phyloP scores from a whole-genome alignment of 2,329 filamentous ascomycete species.

The Fusarium sp. region DNA sequence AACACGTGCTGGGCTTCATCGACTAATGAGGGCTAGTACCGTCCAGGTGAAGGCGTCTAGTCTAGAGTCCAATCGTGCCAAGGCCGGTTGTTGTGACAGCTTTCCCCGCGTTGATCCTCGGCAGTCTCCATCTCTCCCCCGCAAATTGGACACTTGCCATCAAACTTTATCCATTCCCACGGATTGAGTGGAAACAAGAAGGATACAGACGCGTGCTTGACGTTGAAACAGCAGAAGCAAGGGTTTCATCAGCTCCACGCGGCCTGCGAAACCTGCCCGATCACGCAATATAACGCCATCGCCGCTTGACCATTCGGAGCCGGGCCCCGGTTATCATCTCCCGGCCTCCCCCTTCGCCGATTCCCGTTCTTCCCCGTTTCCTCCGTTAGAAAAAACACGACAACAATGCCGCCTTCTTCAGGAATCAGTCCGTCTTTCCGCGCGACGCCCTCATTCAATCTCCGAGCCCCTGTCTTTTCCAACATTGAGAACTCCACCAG shows the following conservation, averaged over 20 bases:
- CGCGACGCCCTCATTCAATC: neutral
- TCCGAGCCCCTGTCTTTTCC: neutral
- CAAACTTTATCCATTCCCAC: neutral
- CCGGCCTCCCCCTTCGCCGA: neutral
- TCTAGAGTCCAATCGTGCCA: neutral
- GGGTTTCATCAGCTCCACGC: neutral
- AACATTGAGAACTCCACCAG: neutral
- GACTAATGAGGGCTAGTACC: neutral
- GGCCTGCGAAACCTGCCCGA: neutral
- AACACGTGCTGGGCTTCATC: neutral
- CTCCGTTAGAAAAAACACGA: neutral
- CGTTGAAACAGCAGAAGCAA: neutral
- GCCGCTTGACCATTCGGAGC: neutral
- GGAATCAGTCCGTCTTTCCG: neutral
- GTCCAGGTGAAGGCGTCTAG: neutral
- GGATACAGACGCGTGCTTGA: neutral
- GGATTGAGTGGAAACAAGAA: neutral
- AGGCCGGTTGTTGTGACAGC: neutral
- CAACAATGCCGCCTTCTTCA: neutral
- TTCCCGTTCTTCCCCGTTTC: constrained; percentile 12
- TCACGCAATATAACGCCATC: constrained; percentile 7
- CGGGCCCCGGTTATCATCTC: neutral
- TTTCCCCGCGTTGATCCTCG: neutral
- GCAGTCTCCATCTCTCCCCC: neutral
- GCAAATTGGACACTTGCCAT: neutral